Conservation (phyloP, 768 basidiomycete genomes). For the Ramaria sp. region DNA sequence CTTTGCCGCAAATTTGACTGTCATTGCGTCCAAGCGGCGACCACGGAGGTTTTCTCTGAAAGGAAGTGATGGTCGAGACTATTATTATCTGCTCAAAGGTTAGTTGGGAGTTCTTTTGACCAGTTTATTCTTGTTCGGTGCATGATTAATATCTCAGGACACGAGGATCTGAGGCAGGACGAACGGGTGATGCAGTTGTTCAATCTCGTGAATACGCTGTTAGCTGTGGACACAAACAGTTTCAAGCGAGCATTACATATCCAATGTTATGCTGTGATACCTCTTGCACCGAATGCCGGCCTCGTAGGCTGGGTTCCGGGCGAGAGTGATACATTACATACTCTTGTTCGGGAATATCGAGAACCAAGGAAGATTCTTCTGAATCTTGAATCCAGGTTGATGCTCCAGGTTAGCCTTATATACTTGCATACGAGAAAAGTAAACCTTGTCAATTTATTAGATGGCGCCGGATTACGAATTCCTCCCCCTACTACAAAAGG, state of each 20-base stretch:
- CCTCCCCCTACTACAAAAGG: constrained; percentile 88
- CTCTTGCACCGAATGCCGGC: constrained; percentile 91
- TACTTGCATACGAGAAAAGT: background rate
- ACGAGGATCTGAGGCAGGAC: constrained; percentile 97
- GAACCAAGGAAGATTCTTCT: constrained; percentile 93
- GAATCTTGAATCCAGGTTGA: constrained; percentile 95
- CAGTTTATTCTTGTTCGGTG: background rate
- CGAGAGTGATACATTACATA: constrained; percentile 91
- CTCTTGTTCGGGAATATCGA: constrained; percentile 91
- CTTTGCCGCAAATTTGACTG: constrained; percentile 82
- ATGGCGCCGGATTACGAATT: constrained; percentile 99
- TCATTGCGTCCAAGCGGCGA: constrained; percentile 94
- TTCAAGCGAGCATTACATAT: constrained; percentile 96
- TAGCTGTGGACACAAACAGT: constrained; percentile 86
- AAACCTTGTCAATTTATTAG: constrained; percentile 28
- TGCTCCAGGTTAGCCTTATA: constrained; percentile 60
- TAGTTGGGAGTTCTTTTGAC: background rate
- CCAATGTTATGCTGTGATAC: constrained; percentile 86
- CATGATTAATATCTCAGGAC: constrained; percentile 57
- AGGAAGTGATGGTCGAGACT: constrained; percentile 88
- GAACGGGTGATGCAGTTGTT: constrained; percentile 99
- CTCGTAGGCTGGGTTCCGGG: constrained; percentile 92
- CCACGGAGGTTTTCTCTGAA: constrained; percentile 79
- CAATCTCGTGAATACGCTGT: constrained; percentile 88
- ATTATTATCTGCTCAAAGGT: constrained; percentile 90